phyloP scores from a whole-genome alignment of 1,139 yeast genomes.

The Zygoascus meyerae region DNA sequence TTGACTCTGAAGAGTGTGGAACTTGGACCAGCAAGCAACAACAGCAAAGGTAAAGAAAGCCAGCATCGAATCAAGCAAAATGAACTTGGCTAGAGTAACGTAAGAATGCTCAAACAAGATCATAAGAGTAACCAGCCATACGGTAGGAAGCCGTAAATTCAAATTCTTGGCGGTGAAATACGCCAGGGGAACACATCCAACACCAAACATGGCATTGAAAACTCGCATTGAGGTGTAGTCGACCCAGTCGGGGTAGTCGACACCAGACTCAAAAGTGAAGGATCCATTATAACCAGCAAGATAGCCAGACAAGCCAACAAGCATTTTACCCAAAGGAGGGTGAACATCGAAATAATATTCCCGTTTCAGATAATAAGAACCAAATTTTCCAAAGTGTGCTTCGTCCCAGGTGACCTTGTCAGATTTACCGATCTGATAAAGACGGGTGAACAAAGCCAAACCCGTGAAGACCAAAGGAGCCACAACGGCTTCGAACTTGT shows the following conservation, averaged over 20 bases:
- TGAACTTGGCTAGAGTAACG: slow-evolving; percentile 85
- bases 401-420: slow-evolving; percentile 89
- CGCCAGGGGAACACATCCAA: slow-evolving; percentile 87
- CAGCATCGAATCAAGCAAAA: slow-evolving; percentile 92
- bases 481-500: slow-evolving; percentile 40
- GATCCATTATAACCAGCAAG: slow-evolving; percentile 94
- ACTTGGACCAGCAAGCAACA: slow-evolving; percentile 67
- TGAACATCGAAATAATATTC: slow-evolving; percentile 76
- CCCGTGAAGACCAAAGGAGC: slow-evolving; percentile 56
- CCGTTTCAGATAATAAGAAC: slow-evolving; percentile 36
- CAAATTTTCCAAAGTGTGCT: slow-evolving; percentile 72
- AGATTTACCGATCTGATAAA: slow-evolving; percentile 58
- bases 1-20: slow-evolving; percentile 61
- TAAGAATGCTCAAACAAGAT: slow-evolving; percentile 82
- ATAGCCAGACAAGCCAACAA: slow-evolving; percentile 90
- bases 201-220: slow-evolving; percentile 87
- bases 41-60: slow-evolving; percentile 87
- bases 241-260: slow-evolving; percentile 74
- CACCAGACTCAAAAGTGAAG: slow-evolving; percentile 90
- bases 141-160: slow-evolving; percentile 72
- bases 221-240: slow-evolving; percentile 89
- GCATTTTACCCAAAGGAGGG: slow-evolving; percentile 97
- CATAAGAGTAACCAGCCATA: slow-evolving; percentile 86
- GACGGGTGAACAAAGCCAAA: slow-evolving; percentile 60
- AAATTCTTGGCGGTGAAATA: slow-evolving; percentile 86